A percentile compares a stretch with the other conserved stretches of the same genome.
Evolutionary conservation across 192 early-diverging fungal genomes (phyloP).

Genomic region (Coemansia guatemalensis): DNA sequence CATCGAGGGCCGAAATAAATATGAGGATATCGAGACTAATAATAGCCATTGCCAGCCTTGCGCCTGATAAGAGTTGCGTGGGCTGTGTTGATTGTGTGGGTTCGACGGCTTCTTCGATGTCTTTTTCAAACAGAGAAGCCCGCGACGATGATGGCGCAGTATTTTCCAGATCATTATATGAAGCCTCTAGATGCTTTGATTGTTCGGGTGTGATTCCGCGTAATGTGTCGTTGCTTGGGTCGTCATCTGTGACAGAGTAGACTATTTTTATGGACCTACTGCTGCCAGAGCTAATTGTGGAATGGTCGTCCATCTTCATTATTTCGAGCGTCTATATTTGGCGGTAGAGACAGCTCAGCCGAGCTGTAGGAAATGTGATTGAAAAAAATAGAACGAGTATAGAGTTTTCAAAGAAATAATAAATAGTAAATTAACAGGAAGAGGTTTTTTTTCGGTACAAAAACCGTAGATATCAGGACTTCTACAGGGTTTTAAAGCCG

Average conservation of each 20-base stretch:
- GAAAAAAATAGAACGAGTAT: not conserved
- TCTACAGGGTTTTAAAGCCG: not conserved
- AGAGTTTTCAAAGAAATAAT: not conserved
- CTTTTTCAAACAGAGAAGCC: not conserved
- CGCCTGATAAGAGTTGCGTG: conserved; percentile 26
- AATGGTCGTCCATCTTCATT: not conserved
- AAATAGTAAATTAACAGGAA: not conserved
- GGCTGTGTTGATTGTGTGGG: conserved; percentile 5
- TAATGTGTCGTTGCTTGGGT: conserved; percentile 1
- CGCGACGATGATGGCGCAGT: not conserved
- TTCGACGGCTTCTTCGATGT: not conserved
- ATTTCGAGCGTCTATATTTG: not conserved
- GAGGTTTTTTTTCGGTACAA: not conserved
- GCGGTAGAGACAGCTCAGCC: not conserved
- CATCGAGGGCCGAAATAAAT: conserved; percentile 28
- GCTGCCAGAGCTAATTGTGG: not conserved
- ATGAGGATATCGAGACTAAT: conserved; percentile 38
- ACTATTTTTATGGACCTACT: not conserved
- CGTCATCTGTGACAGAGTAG: not conserved
- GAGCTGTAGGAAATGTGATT: not conserved
- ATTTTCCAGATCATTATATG: not conserved
- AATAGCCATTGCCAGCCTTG: conserved; percentile 34
- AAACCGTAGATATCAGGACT: not conserved
- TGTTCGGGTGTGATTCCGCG: not conserved
- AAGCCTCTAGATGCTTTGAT: not conserved